Conservation (phyloP, 495 filamentous ascomycete genomes). For the Delitschia confertaspora region DNA sequence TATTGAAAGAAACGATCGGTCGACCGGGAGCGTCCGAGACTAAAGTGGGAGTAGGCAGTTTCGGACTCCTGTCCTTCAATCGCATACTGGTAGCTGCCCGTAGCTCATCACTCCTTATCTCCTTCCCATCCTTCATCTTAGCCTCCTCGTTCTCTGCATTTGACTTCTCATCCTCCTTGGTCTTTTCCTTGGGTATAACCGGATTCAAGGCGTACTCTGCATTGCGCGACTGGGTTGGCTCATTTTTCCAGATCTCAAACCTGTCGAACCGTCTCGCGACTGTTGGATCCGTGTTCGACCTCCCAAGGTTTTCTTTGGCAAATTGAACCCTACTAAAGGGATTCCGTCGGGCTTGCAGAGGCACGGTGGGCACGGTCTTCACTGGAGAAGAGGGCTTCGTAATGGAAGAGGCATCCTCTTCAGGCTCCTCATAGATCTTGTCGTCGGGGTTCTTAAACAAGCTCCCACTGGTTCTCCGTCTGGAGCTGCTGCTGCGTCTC, state of each 20-base stretch:
- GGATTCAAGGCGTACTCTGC: conserved; percentile 61
- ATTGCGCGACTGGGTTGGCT: conserved; percentile 65
- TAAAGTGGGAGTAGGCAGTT: conserved; percentile 72
- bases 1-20: conserved; percentile 91
- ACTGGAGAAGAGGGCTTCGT: conserved; percentile 15
- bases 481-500: conserved; percentile 28
- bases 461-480: conserved; percentile 43
- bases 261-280: conserved; percentile 49
- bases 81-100: conserved; percentile 83
- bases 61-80: conserved; percentile 73
- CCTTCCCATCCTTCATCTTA: conserved; percentile 58
- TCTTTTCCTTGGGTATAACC: conserved; percentile 30
- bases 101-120: conserved; percentile 80
- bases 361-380: conserved; percentile 17
- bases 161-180: conserved; percentile 22
- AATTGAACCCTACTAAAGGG: conserved; percentile 36
- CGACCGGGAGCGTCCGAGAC: conserved; percentile 77
- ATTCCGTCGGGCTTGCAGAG: conserved; percentile 30
- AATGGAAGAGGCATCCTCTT: conserved; percentile 32
- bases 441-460: conserved; percentile 55
- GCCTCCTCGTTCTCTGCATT: conserved; percentile 15
- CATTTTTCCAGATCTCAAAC: conserved; percentile 69
- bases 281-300: conserved; percentile 31
- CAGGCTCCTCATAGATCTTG: conserved; percentile 82
- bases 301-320: conserved; percentile 26